These are phyloP conservation scores for Globisporangium middletonii DNA, from an alignment of 352 stramenopile species.

Conservation along the genomic window DNA sequence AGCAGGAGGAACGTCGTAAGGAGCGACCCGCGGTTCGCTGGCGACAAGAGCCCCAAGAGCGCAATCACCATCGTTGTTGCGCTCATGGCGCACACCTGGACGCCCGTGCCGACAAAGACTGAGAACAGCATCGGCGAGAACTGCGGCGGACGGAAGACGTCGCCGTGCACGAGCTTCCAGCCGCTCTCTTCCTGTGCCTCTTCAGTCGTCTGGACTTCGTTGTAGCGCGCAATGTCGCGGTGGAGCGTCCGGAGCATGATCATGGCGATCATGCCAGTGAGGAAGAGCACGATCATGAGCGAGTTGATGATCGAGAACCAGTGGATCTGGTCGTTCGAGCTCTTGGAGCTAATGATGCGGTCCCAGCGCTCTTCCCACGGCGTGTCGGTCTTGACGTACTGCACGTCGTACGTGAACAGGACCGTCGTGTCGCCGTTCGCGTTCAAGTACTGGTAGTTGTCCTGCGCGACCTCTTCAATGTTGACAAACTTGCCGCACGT, in stretches of 20 bases:
- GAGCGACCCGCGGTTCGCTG: constrained; percentile 95
- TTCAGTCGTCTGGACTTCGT: constrained; percentile 92
- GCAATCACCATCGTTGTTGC: constrained; percentile 94
- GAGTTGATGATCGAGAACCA: constrained; percentile 99
- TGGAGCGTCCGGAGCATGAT: constrained; percentile 99
- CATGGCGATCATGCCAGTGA: constrained; percentile 98
- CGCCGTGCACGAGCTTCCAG: constrained; percentile 96
- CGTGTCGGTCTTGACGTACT: constrained; percentile 93
- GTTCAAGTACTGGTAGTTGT: constrained; percentile 84
- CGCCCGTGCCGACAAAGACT: constrained; percentile 93
- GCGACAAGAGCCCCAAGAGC: constrained; percentile 93
- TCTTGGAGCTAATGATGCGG: constrained; percentile 96
- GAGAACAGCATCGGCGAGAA: constrained; percentile 93
- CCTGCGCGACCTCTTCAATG: constrained; percentile 70
- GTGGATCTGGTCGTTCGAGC: constrained; percentile 97
- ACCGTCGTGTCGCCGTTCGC: constrained; percentile 72
- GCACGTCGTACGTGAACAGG: constrained; percentile 99
- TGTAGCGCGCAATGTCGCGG: constrained; percentile 97
- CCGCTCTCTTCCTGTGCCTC: constrained; percentile 94
- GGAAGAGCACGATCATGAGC: constrained; percentile 99
- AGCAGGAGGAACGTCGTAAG: constrained; percentile 96
- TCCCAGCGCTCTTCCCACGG: constrained; percentile 98
- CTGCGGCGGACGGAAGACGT: constrained; percentile 97
- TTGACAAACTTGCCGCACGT: constrained; percentile 89
- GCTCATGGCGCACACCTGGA: constrained; percentile 95